These are phyloP conservation scores for Cryptosporidium viatorum DNA, from an alignment of 169 alveolate genomes.

Conservation along the genomic window DNA sequence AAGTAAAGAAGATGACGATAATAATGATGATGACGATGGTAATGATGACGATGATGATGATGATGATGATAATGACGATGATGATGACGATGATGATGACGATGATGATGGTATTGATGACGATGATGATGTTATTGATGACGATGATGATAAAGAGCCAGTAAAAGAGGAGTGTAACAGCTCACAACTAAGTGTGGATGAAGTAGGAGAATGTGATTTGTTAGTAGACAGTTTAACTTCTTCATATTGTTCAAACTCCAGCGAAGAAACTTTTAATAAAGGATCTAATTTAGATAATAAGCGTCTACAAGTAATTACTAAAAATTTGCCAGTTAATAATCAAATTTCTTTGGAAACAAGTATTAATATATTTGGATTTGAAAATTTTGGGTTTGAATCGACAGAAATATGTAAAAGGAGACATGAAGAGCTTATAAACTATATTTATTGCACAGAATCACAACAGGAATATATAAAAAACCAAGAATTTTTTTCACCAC, in stretches of 20 bases:
- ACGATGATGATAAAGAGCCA: neutral
- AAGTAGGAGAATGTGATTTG: neutral
- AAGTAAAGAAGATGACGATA: neutral
- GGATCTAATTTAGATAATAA: neutral
- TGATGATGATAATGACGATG: neutral
- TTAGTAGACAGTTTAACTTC: neutral
- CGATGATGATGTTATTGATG: neutral
- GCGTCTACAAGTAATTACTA: neutral
- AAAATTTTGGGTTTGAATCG: constrained; percentile 41
- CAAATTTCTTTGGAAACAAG: constrained; percentile 27
- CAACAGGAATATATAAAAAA: neutral
- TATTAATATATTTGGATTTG: constrained; percentile 27
- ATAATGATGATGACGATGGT: neutral
- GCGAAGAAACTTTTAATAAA: neutral
- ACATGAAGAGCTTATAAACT: constrained; percentile 7
- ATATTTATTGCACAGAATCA: neutral
- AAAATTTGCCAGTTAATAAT: neutral
- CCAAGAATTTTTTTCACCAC: constrained; percentile 11
- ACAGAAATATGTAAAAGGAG: neutral
- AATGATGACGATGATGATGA: neutral
- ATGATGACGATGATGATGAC: neutral
- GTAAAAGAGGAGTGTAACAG: neutral
- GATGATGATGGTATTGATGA: neutral
- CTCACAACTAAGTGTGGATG: constrained; percentile 8
- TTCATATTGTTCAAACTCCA: neutral